Percentiles rank a stretch among this genome's conserved stretches.
phyloP scores from a whole-genome alignment of 371 early-diverging fungal species.

The Catenaria anguillulae region DNA sequence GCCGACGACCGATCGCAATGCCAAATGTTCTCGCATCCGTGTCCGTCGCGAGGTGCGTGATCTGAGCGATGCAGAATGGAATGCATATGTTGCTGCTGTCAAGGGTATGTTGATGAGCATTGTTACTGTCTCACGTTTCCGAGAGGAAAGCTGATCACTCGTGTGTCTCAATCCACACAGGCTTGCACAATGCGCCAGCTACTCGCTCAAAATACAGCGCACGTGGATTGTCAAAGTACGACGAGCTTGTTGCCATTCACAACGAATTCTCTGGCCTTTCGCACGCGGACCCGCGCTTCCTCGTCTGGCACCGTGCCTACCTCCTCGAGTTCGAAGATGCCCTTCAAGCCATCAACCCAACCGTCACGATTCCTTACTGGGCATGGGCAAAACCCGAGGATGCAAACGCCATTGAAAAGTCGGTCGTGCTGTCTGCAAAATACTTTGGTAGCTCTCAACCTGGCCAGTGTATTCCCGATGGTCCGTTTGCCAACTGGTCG shows the following conservation, averaged over 20 bases:
- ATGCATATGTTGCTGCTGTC: too few species aligned
- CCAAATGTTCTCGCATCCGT: too few species aligned
- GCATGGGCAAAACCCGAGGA: not conserved
- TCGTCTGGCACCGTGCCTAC: conserved; percentile 24
- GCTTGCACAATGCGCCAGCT: too few species aligned
- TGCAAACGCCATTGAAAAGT: not conserved
- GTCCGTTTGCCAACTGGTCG: not conserved
- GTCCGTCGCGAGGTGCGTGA: too few species aligned
- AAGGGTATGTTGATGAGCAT: too few species aligned
- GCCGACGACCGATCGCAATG: too few species aligned
- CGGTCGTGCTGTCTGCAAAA: not conserved
- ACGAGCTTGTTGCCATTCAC: conserved; percentile 18
- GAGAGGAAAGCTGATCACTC: too few species aligned
- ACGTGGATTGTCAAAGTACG: conserved; percentile 5
- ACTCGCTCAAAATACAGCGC: too few species aligned
- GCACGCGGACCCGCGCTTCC: conserved; percentile 13
- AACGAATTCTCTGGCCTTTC: conserved; percentile 12
- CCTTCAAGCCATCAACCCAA: conserved; percentile 13
- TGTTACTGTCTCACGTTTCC: too few species aligned
- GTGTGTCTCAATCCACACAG: too few species aligned
- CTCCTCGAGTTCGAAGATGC: conserved; percentile 17
- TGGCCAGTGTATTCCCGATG: not conserved
- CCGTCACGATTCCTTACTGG: conserved; percentile 14
- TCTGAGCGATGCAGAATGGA: too few species aligned
- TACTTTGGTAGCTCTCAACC: not conserved